Evolutionary conservation across 1,284 basidiomycete species (phyloP).

Genomic region (Tylopilus sp.): DNA sequence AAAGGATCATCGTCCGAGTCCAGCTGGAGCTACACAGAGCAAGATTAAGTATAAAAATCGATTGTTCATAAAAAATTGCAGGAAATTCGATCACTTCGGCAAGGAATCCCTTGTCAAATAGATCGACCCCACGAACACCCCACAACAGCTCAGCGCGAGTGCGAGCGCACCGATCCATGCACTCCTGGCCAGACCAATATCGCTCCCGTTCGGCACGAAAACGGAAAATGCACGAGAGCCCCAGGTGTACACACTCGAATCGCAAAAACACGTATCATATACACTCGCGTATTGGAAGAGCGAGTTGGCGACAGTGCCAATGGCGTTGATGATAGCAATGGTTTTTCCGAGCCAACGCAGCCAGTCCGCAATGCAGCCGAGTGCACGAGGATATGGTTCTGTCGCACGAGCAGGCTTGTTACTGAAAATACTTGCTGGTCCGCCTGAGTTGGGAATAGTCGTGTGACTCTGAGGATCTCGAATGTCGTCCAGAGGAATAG

Average conservation of each 20-base stretch:
- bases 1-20: too few species aligned
- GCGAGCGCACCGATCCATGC: neutral
- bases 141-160: neutral
- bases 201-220: too few species aligned
- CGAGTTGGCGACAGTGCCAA: slow-evolving; percentile 8
- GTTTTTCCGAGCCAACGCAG: slow-evolving; percentile 17
- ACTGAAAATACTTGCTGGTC: neutral
- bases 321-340: slow-evolving; percentile 14
- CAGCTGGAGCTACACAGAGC: too few species aligned
- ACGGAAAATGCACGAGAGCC: neutral
- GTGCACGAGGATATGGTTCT: neutral
- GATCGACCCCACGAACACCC: neutral
- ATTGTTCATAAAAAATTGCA: too few species aligned
- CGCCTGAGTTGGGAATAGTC: neutral
- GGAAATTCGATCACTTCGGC: neutral
- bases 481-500: neutral
- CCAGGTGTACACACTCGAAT: slow-evolving; percentile 4
- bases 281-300: slow-evolving; percentile 16
- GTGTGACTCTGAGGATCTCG: neutral
- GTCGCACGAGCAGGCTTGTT: neutral
- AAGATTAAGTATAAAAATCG: too few species aligned
- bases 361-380: neutral
- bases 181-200: neutral
- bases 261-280: slow-evolving; percentile 18
- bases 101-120: neutral